Conservation (phyloP, 352 stramenopile genomes). For the Stramenopiles sp. region DNA sequence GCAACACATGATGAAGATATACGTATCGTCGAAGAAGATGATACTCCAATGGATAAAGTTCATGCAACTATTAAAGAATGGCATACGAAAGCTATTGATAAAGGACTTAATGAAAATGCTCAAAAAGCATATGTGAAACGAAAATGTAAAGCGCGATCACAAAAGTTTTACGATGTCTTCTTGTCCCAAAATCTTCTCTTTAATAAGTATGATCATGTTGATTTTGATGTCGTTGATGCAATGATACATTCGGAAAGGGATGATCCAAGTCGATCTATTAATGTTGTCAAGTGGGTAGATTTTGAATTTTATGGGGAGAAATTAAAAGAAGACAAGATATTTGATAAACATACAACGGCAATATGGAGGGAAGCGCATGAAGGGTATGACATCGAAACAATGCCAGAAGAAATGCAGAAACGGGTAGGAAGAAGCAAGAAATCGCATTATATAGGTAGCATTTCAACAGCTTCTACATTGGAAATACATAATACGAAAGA, state of each 20-base stretch:
- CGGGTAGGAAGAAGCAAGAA: neutral
- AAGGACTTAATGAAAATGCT: too few species aligned
- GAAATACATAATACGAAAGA: too few species aligned
- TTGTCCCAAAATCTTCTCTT: neutral
- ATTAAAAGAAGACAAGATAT: neutral
- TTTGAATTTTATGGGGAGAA: neutral
- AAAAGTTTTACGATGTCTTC: neutral
- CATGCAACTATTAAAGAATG: neutral
- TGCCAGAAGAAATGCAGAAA: neutral
- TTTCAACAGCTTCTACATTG: neutral
- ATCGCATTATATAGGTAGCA: neutral
- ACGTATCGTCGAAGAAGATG: too few species aligned
- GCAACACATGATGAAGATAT: too few species aligned
- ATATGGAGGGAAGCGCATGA: neutral
- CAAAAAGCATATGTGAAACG: neutral
- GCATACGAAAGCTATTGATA: too few species aligned
- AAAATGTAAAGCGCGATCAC: neutral
- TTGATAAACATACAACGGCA: neutral
- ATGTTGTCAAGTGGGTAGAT: constrained; percentile 3
- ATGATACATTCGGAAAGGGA: too few species aligned
- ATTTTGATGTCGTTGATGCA: too few species aligned
- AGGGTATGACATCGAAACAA: neutral
- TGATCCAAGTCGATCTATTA: neutral
- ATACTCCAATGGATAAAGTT: too few species aligned
- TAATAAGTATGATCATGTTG: neutral